A percentile compares a stretch with the other conserved stretches of the same genome.
These are phyloP conservation scores for Meripilus lineatus DNA, from an alignment of 1,284 basidiomycete species.

Conservation along the genomic window DNA sequence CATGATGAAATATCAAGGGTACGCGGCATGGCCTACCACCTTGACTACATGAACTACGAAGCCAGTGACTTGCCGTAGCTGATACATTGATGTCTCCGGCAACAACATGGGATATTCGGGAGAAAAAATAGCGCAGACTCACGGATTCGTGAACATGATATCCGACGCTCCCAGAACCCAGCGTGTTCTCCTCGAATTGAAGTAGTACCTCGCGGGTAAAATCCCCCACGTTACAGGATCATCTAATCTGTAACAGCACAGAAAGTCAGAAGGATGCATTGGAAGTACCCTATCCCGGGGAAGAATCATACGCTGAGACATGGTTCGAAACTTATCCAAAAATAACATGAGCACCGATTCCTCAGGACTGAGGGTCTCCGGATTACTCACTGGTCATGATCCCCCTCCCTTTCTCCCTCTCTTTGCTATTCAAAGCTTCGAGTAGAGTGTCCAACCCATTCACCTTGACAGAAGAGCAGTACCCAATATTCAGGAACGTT, in stretches of 20 bases:
- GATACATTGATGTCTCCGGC: no score
- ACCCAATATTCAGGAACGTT: slow-evolving; percentile 62
- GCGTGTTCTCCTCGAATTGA: slow-evolving; percentile 57
- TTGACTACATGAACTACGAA: no score
- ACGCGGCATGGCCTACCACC: no score
- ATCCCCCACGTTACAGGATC: slow-evolving; percentile 82
- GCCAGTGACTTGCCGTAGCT: no score
- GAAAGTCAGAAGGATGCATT: neutral
- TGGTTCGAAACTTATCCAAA: slow-evolving; percentile 94
- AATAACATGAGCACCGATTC: slow-evolving; percentile 29
- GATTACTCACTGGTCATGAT: slow-evolving; percentile 72
- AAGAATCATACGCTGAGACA: slow-evolving; percentile 73
- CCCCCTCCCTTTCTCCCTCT: slow-evolving; percentile 52
- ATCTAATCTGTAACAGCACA: slow-evolving; percentile 47
- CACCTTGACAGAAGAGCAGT: slow-evolving; percentile 60
- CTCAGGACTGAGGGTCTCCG: no score
- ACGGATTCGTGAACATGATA: slow-evolving; percentile 94
- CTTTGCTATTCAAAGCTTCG: slow-evolving; percentile 51
- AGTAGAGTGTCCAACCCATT: slow-evolving; percentile 63
- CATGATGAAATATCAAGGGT: no score
- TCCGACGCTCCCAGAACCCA: slow-evolving; percentile 92
- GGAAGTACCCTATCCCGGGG: neutral
- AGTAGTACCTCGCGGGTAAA: slow-evolving; percentile 62
- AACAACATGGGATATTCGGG: no score
- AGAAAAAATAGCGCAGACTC: slow-evolving; percentile 26